phyloP scores from a whole-genome alignment of 164 flowering plant genomes.

The Vitis rupestris region DNA sequence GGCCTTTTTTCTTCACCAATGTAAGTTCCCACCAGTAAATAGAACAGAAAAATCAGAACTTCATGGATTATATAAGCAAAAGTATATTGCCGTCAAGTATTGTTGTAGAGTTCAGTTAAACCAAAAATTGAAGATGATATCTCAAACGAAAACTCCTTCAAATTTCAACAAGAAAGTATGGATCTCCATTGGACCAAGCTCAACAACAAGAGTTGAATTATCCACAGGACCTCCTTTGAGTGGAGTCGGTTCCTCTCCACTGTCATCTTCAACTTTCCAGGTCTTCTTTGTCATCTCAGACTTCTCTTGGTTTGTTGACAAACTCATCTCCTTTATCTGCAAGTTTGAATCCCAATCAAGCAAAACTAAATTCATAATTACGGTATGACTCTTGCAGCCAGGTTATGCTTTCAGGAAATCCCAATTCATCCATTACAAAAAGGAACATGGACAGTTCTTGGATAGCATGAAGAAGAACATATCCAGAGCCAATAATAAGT shows the following conservation, averaged over 20 bases:
- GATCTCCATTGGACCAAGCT: conserved; percentile 95
- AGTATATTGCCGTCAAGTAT: no score
- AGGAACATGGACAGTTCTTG: no score
- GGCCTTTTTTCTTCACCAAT: no score
- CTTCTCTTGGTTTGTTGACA: conserved; percentile 79
- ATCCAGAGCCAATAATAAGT: no score
- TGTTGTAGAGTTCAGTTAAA: no score
- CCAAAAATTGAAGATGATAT: neutral
- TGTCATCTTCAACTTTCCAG: conserved; percentile 73
- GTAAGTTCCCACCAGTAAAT: no score
- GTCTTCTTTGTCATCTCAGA: conserved; percentile 59
- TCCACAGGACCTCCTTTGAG: conserved; percentile 64
- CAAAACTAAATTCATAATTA: neutral
- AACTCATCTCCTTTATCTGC: conserved; percentile 71
- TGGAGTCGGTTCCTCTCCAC: conserved; percentile 21
- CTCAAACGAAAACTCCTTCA: conserved; percentile 5
- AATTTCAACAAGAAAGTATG: conserved; percentile 73
- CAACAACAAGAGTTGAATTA: conserved; percentile 52
- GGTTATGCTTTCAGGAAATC: no score
- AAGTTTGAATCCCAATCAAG: neutral
- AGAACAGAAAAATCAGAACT: no score
- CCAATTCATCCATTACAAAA: no score
- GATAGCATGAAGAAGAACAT: no score
- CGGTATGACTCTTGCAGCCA: no score
- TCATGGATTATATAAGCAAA: no score